Evolutionary conservation across 176 grass and related monocot genomes (phyloP).

Genomic region (Oryza rufipogon): DNA sequence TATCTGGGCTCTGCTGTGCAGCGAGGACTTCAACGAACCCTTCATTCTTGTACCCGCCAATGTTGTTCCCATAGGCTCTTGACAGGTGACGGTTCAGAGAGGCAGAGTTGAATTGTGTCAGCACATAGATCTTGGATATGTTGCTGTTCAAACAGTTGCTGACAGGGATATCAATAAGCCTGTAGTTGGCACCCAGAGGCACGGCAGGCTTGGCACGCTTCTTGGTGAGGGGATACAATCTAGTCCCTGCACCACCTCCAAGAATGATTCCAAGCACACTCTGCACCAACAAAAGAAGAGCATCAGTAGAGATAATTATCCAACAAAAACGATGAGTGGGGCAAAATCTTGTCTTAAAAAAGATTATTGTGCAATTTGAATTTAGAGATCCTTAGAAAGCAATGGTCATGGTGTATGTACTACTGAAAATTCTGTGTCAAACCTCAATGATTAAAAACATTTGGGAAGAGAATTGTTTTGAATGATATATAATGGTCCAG

Average conservation of each 20-base stretch:
- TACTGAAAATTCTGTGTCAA: constrained; percentile 5
- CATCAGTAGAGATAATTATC: constrained; percentile 32
- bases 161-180: constrained; percentile 95
- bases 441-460: constrained; percentile 11
- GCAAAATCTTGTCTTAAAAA: neutral
- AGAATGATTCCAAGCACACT: constrained; percentile 99
- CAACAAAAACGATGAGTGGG: neutral
- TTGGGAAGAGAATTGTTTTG: constrained; percentile 1
- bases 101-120: constrained; percentile 96
- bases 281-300: constrained; percentile 49
- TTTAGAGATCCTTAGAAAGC: neutral
- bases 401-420: neutral
- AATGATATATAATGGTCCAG: constrained; percentile 18
- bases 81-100: constrained; percentile 96
- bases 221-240: constrained; percentile 90
- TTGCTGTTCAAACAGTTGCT: constrained; percentile 98
- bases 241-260: constrained; percentile 91
- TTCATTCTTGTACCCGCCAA: constrained; percentile 89
- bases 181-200: constrained; percentile 92
- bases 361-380: neutral
- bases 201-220: constrained; percentile 98
- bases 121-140: constrained; percentile 92
- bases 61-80: constrained; percentile 85
- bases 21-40: constrained; percentile 97
- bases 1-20: constrained; percentile 97